A percentile compares a stretch with the other conserved stretches of the same genome.
Evolutionary conservation across 192 early-diverging fungal species (phyloP).

Genomic region (Coemansia sp.): DNA sequence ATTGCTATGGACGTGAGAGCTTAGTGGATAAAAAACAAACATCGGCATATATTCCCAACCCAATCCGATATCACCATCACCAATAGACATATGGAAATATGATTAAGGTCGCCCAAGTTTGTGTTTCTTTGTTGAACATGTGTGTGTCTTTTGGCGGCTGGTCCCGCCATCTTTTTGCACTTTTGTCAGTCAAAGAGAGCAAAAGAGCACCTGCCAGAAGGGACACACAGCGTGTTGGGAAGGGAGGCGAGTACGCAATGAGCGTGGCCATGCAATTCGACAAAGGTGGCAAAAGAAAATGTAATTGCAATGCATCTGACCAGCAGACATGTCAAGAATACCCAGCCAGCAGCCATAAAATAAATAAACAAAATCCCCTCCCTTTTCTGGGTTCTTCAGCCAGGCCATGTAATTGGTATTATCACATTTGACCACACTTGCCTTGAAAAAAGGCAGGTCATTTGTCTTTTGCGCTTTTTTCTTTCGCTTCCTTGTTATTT

Average conservation of each 20-base stretch:
- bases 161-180: too few species aligned
- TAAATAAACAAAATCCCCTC: too few species aligned
- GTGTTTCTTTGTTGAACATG: too few species aligned
- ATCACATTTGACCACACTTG: too few species aligned
- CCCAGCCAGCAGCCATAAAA: too few species aligned
- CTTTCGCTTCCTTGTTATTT: background rate
- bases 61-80: background rate
- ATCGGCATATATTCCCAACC: slow-evolving; percentile 1
- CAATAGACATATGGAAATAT: too few species aligned
- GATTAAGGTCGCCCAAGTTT: too few species aligned
- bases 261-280: background rate
- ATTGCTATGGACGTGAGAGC: background rate
- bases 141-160: too few species aligned
- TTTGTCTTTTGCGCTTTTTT: background rate
- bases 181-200: too few species aligned
- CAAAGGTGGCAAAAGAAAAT: slow-evolving; percentile 1
- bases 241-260: background rate
- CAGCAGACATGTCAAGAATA: background rate
- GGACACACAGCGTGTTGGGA: background rate
- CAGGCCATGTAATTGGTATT: too few species aligned
- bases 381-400: too few species aligned
- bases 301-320: background rate
- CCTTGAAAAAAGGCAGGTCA: too few species aligned
- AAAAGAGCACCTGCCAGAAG: background rate
- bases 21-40: background rate